phyloP scores from a whole-genome alignment of 2,329 filamentous ascomycete species.

The Mariannaea elegans region DNA sequence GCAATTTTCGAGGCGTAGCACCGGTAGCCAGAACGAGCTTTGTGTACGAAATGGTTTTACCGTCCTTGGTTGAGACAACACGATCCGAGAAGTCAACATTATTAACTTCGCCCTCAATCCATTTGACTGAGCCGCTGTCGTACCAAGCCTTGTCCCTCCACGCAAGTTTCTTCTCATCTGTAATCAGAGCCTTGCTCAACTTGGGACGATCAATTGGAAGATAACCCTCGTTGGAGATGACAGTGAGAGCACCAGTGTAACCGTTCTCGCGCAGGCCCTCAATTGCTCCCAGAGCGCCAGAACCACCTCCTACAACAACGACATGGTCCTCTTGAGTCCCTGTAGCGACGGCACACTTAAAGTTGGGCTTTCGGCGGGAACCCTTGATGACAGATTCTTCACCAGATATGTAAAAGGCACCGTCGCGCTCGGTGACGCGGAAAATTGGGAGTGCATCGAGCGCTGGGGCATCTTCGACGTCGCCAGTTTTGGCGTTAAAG shows the following conservation, averaged over 20 bases:
- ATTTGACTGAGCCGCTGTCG: slow-evolving; percentile 65
- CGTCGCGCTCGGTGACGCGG: slow-evolving; percentile 81
- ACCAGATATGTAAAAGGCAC: slow-evolving; percentile 83
- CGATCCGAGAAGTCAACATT: slow-evolving; percentile 79
- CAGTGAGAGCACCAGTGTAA: slow-evolving; percentile 80
- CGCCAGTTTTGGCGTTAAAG: slow-evolving; percentile 88
- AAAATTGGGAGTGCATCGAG: slow-evolving; percentile 87
- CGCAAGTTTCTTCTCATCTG: slow-evolving; percentile 80
- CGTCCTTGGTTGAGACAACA: slow-evolving; percentile 77
- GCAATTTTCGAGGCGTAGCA: slow-evolving; percentile 77
- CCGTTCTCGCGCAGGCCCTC: slow-evolving; percentile 85
- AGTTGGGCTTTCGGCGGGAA: slow-evolving; percentile 76
- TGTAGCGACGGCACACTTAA: slow-evolving; percentile 70
- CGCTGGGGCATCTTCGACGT: slow-evolving; percentile 94
- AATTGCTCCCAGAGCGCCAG: slow-evolving; percentile 81
- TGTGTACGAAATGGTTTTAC: slow-evolving; percentile 77
- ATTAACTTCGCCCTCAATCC: slow-evolving; percentile 71
- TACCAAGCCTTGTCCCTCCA: slow-evolving; percentile 84
- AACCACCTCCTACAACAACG: slow-evolving; percentile 89
- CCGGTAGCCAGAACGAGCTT: slow-evolving; percentile 94
- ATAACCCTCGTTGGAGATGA: slow-evolving; percentile 86
- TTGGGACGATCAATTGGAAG: slow-evolving; percentile 93
- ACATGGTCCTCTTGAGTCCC: slow-evolving; percentile 68
- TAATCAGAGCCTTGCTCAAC: slow-evolving; percentile 90
- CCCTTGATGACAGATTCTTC: slow-evolving; percentile 82